phyloP scores from a whole-genome alignment of 2,329 filamentous ascomycete genomes.

The Hypomyces rosellus region DNA sequence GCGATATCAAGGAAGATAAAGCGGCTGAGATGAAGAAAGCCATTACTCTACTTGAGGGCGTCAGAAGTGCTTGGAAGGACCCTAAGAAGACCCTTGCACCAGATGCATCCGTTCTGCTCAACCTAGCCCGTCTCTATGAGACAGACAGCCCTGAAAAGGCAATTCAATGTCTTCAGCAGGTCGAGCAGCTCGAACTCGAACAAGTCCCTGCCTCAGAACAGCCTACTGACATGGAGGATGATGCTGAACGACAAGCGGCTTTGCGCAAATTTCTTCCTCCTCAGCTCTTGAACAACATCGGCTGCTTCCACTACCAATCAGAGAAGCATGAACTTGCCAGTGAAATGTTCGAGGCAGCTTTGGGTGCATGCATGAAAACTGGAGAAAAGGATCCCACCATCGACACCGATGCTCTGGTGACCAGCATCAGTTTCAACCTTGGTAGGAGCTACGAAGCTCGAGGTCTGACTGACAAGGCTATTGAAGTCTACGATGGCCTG shows the following conservation, averaged over 20 bases:
- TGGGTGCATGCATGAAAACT: conserved; percentile 80
- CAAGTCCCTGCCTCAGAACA: conserved; percentile 66
- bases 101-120: conserved; percentile 83
- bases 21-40: conserved; percentile 80
- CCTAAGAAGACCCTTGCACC: conserved; percentile 75
- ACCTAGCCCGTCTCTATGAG: conserved; percentile 88
- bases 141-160: conserved; percentile 80
- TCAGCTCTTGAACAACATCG: conserved; percentile 93
- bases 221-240: conserved; percentile 50
- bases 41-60: conserved; percentile 73
- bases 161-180: conserved; percentile 82
- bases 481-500: conserved; percentile 81
- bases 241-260: conserved; percentile 50
- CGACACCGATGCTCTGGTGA: conserved; percentile 87
- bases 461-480: conserved; percentile 72
- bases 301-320: conserved; percentile 86
- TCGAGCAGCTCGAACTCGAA: conserved; percentile 83
- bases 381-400: conserved; percentile 66
- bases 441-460: conserved; percentile 88
- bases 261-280: conserved; percentile 78
- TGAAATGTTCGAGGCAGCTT: conserved; percentile 84
- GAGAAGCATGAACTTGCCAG: conserved; percentile 76
- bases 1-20: conserved; percentile 77
- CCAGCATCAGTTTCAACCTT: conserved; percentile 95
- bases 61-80: conserved; percentile 86